These are phyloP conservation scores for Paramecium pentaurelia DNA, from an alignment of 73 alveolate species.

Conservation along the genomic window DNA sequence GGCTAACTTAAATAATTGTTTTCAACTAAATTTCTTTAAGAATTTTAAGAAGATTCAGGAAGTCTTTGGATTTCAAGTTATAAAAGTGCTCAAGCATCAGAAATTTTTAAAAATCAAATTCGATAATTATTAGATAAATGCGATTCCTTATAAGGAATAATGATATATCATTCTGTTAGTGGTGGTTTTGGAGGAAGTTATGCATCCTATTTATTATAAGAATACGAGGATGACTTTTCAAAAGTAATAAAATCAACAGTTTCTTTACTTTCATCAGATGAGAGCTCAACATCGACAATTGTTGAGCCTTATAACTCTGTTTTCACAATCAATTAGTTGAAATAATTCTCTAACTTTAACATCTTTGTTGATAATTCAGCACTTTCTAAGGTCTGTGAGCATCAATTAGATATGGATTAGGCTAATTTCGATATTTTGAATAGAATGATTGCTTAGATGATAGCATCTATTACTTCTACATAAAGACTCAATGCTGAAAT, in stretches of 20 bases:
- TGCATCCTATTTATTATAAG: neutral
- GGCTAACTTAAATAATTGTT: conserved; percentile 60
- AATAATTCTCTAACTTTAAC: neutral
- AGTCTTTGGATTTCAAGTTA: neutral
- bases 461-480: neutral
- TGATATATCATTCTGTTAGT: neutral
- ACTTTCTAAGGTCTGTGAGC: neutral
- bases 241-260: neutral
- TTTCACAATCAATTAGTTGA: neutral
- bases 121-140: neutral
- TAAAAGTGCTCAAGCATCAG: neutral
- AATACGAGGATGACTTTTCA: neutral
- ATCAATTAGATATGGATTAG: neutral
- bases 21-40: neutral
- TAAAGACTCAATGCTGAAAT: neutral
- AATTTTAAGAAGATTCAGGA: neutral
- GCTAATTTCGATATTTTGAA: neutral
- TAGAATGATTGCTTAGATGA: neutral
- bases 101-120: neutral
- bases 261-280: neutral
- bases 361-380: neutral
- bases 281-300: neutral
- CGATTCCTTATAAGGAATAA: neutral
- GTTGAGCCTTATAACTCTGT: neutral
- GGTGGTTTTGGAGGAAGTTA: neutral